Evolutionary conservation across 2,329 filamentous ascomycete genomes (phyloP), one percentile per base, ranked within the genome.

Genomic region (Madurella mycetomatis): DNA sequence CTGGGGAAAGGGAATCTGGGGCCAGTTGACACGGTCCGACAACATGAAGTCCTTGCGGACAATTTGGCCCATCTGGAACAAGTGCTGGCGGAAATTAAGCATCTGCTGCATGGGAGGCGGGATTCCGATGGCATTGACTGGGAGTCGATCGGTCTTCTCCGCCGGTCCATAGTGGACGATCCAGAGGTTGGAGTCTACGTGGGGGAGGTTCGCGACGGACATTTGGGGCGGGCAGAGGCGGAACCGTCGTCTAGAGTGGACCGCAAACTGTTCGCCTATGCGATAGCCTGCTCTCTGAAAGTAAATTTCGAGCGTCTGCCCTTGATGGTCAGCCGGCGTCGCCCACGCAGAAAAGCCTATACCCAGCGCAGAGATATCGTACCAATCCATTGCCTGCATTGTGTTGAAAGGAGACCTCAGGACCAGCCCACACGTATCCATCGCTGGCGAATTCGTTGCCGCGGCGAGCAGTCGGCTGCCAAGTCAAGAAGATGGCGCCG

Each of bases 41-140:
- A 97, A 79, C 86, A 96, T 95, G 67, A 97, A 97, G 65, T 96
- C 91, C 67, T 96, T 95, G 63, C 90, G 86, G 54, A 86, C 82
- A 43, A 96, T 85, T 64, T 92, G 88, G 7, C 91, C 92, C 60
- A 89, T 87, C 51, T 78, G 80, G 71, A 87, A 85, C 72, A 76
- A 88, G 69, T 76, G 87, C 70, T 72, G 78, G 64, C 83, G 77
- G 52, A 84, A 81, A 54, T 80, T 77, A 68, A 90, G 76, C 15
- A 80, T 77, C 46, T 75, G 70, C 56, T 85, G 84, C 42, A 81
- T 76, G 30, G 83, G 82, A 46, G 81, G 78, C 41, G 83, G 78
- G 53, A 86, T 77, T 0, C 82, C 85, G 16, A 92, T 81, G 61
- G 84, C 78, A 40, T 80, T 80, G 17, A 84, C 79, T 1, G 88